Evolutionary conservation across 352 stramenopile genomes (phyloP).

Genomic region (Globisporangium spiculum): DNA sequence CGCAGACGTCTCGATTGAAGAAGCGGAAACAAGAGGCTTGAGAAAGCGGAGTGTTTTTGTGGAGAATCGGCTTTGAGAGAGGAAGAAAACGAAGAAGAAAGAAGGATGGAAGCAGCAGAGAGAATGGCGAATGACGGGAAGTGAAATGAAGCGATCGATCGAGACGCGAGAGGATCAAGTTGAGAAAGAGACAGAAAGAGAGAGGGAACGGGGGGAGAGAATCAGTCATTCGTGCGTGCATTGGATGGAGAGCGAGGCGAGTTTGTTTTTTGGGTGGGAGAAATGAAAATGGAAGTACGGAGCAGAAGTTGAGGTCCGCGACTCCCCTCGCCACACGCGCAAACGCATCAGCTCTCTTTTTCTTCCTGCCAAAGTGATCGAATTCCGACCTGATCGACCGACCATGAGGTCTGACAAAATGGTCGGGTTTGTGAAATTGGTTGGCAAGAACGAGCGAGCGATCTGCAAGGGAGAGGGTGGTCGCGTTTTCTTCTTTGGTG

Average conservation of each 20-base stretch:
- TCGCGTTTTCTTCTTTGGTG: slow-evolving; percentile 6
- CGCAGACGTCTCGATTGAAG: slow-evolving; percentile 50
- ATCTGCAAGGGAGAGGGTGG: background rate
- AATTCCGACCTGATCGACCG: background rate
- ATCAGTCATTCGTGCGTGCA: slow-evolving; percentile 13
- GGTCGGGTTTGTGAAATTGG: background rate
- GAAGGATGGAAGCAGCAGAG: slow-evolving; percentile 15
- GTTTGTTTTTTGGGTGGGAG: slow-evolving; percentile 12
- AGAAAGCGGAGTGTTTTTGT: slow-evolving; percentile 13
- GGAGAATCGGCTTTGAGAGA: background rate
- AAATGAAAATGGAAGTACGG: slow-evolving; percentile 11
- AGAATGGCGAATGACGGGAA: slow-evolving; percentile 13
- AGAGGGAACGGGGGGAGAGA: slow-evolving; percentile 18
- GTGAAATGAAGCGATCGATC: background rate
- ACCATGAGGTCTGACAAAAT: background rate
- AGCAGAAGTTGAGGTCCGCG: slow-evolving; percentile 7
- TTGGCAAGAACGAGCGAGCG: background rate
- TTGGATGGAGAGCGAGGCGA: slow-evolving; percentile 1
- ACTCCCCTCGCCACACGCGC: background rate
- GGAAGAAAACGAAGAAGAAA: background rate
- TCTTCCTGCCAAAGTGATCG: background rate
- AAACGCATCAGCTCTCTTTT: background rate
- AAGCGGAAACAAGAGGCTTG: slow-evolving; percentile 77
- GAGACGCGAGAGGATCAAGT: slow-evolving; percentile 9
- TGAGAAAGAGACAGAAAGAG: slow-evolving; percentile 18